Base-by-base conservation (phyloP, 257 asterid genomes). In the Solanum neorickii region DNA sequence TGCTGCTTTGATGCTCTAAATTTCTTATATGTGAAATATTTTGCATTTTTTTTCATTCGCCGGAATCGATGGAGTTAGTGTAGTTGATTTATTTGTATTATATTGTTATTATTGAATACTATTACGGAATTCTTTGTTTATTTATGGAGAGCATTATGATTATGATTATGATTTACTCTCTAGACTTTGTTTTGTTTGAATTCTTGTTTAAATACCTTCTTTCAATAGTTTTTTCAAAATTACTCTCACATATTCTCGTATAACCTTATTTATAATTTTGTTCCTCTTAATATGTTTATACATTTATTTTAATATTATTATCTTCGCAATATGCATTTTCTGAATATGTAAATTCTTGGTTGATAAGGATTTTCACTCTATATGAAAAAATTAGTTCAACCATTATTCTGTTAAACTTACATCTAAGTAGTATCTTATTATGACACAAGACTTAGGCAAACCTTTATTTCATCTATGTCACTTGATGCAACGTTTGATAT, bases 1-100 rank as follows among this genome's bases (percentile, higher is more conserved):
- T 86, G 91, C 93, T 52, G 91, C 92, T 18, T 33, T 91, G 72
- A 31, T 91, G 91, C 78, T 92, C 35, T 93, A 89, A 90, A 83
- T 86, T 47, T 88, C 0, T 42, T 4, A n/a, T 76, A 14, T 13
- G 60, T 76, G 60, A 23, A 18, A 42, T 42, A 12, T 42, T 72
- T 39, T 39, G 6, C 18, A 6, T 3, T n/a, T 76, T 47, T 47
- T 47, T 76, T 3, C 20, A 13, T 42, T 76, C 37, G 60, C 83
- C 83, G 83, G 9, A 76, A 27, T n/a, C 2, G 83, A n/a, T 23
- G 37, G 59, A 49, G 59, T 49, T 49, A 76, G 83, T 4, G 27
- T 75, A 39, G 83, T n/a, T 76, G 39, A 42, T 76, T 76, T 42
- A n/a, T 41, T 41, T 41, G 44, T 41, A 41, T 41, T 41, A 41